Evolutionary conservation across 2,329 filamentous ascomycete genomes (phyloP).

Genomic region (Aspergillus persii): DNA sequence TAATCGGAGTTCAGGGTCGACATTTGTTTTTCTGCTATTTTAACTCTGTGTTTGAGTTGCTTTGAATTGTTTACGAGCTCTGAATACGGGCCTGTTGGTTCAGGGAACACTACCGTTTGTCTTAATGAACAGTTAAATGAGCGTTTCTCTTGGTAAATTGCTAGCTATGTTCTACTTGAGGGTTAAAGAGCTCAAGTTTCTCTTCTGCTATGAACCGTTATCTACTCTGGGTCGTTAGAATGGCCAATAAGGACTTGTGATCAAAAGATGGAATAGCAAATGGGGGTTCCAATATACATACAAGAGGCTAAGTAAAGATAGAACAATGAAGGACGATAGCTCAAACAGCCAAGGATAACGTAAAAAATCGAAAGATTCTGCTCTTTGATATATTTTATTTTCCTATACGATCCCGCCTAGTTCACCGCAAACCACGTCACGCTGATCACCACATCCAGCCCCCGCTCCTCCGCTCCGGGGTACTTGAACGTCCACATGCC

Average conservation of each 20-base stretch:
- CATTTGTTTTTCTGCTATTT: neutral
- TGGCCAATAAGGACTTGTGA: no score
- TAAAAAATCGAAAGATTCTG: neutral
- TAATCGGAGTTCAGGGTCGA: conserved; percentile 15
- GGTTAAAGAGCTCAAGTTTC: no score
- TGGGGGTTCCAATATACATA: neutral
- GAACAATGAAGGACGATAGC: neutral
- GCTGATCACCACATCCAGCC: conserved; percentile 49
- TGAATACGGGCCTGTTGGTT: neutral
- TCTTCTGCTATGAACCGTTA: no score
- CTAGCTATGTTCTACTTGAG: no score
- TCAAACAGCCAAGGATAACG: neutral
- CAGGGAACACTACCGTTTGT: neutral
- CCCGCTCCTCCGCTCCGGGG: conserved; percentile 45
- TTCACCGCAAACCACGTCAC: conserved; percentile 48
- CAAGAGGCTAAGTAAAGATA: neutral
- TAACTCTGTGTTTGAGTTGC: conserved; percentile 5
- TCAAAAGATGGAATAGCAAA: no score
- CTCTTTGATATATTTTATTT: conserved; percentile 2
- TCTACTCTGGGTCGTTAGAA: no score
- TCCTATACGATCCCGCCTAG: conserved; percentile 13
- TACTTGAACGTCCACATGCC: conserved; percentile 55
- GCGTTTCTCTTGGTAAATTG: no score
- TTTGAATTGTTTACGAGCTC: neutral
- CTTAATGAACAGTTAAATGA: neutral